Evolutionary conservation across 83 land plant species (phyloP).

Genomic region (Isoetes engelmannii): DNA sequence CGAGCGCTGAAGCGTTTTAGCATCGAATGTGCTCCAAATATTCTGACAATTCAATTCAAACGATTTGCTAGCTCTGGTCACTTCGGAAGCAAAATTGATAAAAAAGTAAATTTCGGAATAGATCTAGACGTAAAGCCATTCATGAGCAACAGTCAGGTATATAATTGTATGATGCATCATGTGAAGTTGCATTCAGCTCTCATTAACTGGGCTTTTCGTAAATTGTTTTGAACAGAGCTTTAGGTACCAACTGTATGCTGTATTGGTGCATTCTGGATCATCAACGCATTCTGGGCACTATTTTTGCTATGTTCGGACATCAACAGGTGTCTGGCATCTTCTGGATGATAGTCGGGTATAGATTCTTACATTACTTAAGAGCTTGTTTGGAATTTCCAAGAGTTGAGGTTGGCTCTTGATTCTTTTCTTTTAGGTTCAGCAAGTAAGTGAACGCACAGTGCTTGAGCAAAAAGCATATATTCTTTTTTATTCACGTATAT

Average conservation of each 20-base stretch:
- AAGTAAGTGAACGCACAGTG: slow-evolving; percentile 10
- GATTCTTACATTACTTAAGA: neutral
- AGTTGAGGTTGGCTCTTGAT: neutral
- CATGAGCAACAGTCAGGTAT: slow-evolving; percentile 5
- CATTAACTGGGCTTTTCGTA: neutral
- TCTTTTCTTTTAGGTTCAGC: neutral
- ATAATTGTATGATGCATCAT: neutral
- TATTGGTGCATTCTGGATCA: slow-evolving; percentile 18
- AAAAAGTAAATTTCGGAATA: slow-evolving; percentile 8
- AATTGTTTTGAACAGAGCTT: slow-evolving; percentile 1
- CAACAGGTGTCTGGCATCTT: slow-evolving; percentile 8
- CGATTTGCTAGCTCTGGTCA: slow-evolving; percentile 8
- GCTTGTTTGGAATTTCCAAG: neutral
- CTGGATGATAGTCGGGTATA: slow-evolving; percentile 14
- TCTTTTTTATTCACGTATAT: slow-evolving; percentile 5
- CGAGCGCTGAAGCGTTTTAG: slow-evolving; percentile 18
- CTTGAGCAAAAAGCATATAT: slow-evolving; percentile 12
- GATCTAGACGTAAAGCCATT: slow-evolving; percentile 16
- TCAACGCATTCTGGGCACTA: slow-evolving; percentile 12
- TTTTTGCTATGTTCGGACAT: slow-evolving; percentile 14
- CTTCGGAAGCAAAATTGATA: slow-evolving; percentile 11
- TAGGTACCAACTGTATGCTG: slow-evolving; percentile 10
- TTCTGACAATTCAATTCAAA: slow-evolving; percentile 20
- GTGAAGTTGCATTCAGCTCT: neutral
- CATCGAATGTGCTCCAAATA: slow-evolving; percentile 7